Base-by-base conservation (phyloP, 2,329 filamentous ascomycete species). In the Trichoderma atroviride region DNA sequence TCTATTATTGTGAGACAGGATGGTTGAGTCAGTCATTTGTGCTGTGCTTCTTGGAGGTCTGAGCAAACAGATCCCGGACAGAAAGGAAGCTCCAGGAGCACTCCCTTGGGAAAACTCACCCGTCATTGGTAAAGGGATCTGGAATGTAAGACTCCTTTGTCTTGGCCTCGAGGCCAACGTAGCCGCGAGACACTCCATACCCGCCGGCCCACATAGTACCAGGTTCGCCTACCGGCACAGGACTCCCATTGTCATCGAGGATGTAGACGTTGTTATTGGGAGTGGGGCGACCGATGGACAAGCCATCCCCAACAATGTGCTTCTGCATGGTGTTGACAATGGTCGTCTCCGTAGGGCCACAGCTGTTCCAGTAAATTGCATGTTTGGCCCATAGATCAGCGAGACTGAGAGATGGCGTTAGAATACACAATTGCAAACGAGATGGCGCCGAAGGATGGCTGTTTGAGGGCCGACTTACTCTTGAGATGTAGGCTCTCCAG, bases 181-280 rank as follows among this genome's bases (percentile, higher is more conserved):
- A 89, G 61, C 87, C 87, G 70, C 81, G 80, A 33, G 86, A 84
- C 16, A 88, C 83, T 22, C 87, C 86, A 3, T 79, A 78, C 2
- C 87, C 87, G 5, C 86, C 86, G 9, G 85, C 85, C 86, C 86
- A 88, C 82, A 88, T 86, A 3, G 82, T 75, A 5, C 87, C 87
- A 0, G 84, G 78, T 64, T 80, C 73, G 1, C 86, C 87, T 4
- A 84, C 76, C 1, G 77, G 73, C 1, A 86, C 83, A 0, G 83
- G 84, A 37, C 79, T 74, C 13, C 76, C 70, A 5, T 83, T 74
- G 3, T 85, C 82, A 63, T 87, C 83, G 16, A 88, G 78, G 29
- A 88, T 80, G 71, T 88, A 87, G 16, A 87, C 82, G 19, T 77
- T 84, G 35, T 85, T 88, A 75, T 89, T 89, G 3, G 87, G 85